Evolutionary conservation across 305 asterid genomes (phyloP).

Genomic region (Rubia balearica): DNA sequence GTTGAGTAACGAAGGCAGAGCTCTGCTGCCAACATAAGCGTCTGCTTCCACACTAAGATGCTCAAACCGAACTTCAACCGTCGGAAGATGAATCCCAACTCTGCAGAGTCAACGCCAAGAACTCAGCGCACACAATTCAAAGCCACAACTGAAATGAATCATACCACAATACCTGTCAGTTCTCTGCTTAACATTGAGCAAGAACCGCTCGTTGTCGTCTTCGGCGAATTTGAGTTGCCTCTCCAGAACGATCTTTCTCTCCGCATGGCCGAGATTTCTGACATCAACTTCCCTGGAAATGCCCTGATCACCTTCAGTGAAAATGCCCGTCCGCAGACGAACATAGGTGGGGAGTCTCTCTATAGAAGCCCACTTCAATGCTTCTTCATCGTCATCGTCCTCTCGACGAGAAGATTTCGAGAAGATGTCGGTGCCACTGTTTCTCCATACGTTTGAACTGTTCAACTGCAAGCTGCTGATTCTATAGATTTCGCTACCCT

Average conservation of each 20-base stretch:
- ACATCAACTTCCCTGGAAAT: conserved; percentile 26
- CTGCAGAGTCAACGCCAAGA: conserved; percentile 4
- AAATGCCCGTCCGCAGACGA: conserved; percentile 18
- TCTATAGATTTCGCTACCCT: background rate
- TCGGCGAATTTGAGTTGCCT: conserved; percentile 20
- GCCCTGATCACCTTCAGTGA: conserved; percentile 12
- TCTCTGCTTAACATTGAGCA: conserved; percentile 47
- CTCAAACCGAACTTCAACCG: conserved; percentile 22
- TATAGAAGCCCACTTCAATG: conserved; percentile 34
- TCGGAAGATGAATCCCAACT: conserved; percentile 24
- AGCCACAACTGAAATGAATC: background rate
- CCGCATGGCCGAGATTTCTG: conserved; percentile 17
- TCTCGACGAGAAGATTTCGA: conserved; percentile 25
- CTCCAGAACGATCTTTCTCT: conserved; percentile 17
- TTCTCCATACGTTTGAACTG: conserved; percentile 21
- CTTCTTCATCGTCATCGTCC: conserved; percentile 31
- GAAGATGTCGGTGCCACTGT: conserved; percentile 19
- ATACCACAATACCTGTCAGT: conserved; percentile 34
- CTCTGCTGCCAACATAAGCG: conserved; percentile 25
- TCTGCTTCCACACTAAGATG: conserved; percentile 28
- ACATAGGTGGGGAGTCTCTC: conserved; percentile 30
- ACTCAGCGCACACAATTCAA: background rate
- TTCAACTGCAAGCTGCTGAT: conserved; percentile 11
- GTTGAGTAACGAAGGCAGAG: conserved; percentile 22
- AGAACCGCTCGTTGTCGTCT: conserved; percentile 52